Conservation (phyloP, 1,284 basidiomycete genomes). For the Sporisorium reilianum region DNA sequence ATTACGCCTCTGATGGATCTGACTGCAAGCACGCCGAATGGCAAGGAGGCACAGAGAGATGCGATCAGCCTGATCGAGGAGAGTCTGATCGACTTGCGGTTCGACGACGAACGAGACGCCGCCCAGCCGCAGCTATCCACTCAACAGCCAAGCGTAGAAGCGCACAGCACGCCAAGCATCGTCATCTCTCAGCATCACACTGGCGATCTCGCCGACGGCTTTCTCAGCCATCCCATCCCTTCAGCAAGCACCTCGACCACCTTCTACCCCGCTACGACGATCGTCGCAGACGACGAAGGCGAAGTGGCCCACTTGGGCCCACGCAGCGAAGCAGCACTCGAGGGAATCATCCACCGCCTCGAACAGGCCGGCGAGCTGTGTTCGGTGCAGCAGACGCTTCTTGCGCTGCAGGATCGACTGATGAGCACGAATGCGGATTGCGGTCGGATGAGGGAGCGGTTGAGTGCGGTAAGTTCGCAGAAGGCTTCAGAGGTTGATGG, state of each 20-base stretch:
- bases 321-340: conserved; percentile 6
- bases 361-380: conserved; percentile 28
- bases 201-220: neutral
- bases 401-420: conserved; percentile 18
- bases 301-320: neutral
- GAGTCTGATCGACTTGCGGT: conserved; percentile 25
- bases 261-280: neutral
- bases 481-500: neutral
- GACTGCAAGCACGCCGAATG: neutral
- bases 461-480: conserved; percentile 21
- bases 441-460: conserved; percentile 11
- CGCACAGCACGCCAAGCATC: conserved; percentile 15
- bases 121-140: neutral
- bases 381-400: conserved; percentile 24
- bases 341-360: conserved; percentile 8
- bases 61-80: conserved; percentile 17
- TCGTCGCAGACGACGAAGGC: neutral
- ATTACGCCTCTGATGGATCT: no score
- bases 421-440: conserved; percentile 11
- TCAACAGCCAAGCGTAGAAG: neutral
- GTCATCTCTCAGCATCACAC: conserved; percentile 28
- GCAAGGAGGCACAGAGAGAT: neutral
- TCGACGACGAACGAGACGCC: conserved; percentile 10
- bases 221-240: neutral
- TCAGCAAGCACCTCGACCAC: neutral